Conservation (phyloP, 176 grass and related monocot species). For the Alopecurus myosuroides region DNA sequence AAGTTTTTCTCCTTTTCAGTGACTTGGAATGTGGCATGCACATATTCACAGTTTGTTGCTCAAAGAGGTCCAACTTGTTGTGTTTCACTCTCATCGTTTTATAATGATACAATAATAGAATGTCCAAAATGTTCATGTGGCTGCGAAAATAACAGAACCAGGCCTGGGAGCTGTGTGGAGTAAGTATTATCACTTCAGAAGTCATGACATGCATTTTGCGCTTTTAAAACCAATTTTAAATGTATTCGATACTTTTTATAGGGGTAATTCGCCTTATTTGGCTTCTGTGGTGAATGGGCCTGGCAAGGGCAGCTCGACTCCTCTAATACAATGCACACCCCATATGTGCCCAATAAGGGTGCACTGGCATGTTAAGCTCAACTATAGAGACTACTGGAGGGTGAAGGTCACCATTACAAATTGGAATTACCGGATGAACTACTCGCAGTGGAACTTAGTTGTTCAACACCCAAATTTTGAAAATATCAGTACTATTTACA, state of each 20-base stretch:
- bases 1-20: slow-evolving; percentile 38
- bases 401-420: slow-evolving; percentile 67
- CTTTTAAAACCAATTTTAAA: not conserved
- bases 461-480: slow-evolving; percentile 70
- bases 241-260: slow-evolving; percentile 15
- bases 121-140: slow-evolving; percentile 74
- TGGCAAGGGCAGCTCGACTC: slow-evolving; percentile 37
- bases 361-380: slow-evolving; percentile 82
- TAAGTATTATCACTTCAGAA: slow-evolving; percentile 35
- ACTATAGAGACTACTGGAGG: slow-evolving; percentile 72
- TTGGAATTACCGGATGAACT: slow-evolving; percentile 82
- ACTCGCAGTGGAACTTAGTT: slow-evolving; percentile 74
- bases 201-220: not conserved
- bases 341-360: slow-evolving; percentile 84
- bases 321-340: slow-evolving; percentile 57
- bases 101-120: slow-evolving; percentile 65
- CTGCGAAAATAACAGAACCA: slow-evolving; percentile 61
- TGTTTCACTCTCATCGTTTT: slow-evolving; percentile 73
- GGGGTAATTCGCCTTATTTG: slow-evolving; percentile 61
- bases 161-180: slow-evolving; percentile 72
- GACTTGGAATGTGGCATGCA: slow-evolving; percentile 77
- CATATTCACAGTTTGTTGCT: slow-evolving; percentile 72
- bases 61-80: slow-evolving; percentile 67
- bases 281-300: slow-evolving; percentile 49
- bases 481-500: slow-evolving; percentile 58